phyloP scores from a whole-genome alignment of 2,329 filamentous ascomycete genomes.

The Thielaviopsis cerberus region DNA sequence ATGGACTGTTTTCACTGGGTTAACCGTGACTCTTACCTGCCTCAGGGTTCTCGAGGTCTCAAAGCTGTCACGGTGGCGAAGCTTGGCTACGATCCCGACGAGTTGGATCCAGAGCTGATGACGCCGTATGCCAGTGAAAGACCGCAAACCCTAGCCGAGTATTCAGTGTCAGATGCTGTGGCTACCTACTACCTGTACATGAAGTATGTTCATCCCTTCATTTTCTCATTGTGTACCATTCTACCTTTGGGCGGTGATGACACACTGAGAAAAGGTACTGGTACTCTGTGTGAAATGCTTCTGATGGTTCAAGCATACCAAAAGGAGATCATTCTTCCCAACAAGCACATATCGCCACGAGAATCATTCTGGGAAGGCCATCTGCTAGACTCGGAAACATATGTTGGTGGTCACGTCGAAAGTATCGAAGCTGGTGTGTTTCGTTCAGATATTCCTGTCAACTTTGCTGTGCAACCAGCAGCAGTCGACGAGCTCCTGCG shows the following conservation, averaged over 20 bases:
- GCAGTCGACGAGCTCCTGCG: conserved; percentile 76
- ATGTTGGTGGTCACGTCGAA: conserved; percentile 95
- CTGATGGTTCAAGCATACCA: conserved; percentile 97
- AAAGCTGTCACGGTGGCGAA: conserved; percentile 97
- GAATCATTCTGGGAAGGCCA: conserved; percentile 96
- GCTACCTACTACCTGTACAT: conserved; percentile 98
- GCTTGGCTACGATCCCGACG: conserved; percentile 93
- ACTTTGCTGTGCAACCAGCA: conserved; percentile 74
- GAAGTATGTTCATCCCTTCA: conserved; percentile 99
- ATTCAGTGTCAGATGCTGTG: conserved; percentile 96
- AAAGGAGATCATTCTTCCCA: conserved; percentile 78
- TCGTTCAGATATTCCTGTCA: conserved; percentile 81
- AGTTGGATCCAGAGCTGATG: conserved; percentile 95
- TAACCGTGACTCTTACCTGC: conserved; percentile 92
- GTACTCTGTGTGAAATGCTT: conserved; percentile 97
- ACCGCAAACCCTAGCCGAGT: conserved; percentile 86
- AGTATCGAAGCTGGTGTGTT: conserved; percentile 98
- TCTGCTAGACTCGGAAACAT: conserved; percentile 87
- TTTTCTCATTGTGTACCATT: conserved; percentile 96
- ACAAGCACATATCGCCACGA: conserved; percentile 81
- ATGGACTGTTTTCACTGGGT: conserved; percentile 99
- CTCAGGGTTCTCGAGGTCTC: conserved; percentile 87
- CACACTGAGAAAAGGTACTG: conserved; percentile 82
- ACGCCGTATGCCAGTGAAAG: conserved; percentile 76
- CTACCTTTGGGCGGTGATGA: conserved; percentile 85